Evolutionary conservation across 345 rosid genomes (phyloP), one percentile per base, ranked within the genome.

Genomic region (Euphorbia tirucalli): DNA sequence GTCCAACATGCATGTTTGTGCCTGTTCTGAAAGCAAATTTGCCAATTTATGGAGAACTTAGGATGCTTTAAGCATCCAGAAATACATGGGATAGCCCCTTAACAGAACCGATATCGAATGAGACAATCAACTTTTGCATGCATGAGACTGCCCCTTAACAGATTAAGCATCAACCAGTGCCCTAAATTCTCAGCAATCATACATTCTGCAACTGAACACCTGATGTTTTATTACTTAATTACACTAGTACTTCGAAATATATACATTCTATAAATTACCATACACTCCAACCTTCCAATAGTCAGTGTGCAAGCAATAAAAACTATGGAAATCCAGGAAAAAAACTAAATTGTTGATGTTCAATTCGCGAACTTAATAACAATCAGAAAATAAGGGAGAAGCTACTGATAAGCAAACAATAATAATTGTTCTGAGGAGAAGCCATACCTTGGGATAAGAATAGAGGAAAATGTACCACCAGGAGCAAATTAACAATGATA

Each of bases 391-490:
- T 1, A 44, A 8, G 6, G 30, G 55, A 65, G 56, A 13, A 15
- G 3, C 21, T 35, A 2, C 14, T n/a, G n/a, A 30, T n/a, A 39
- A 28, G 68, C 28, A 48, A 19, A 48, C 43, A 65, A 64, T 7
- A 65, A 64, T 7, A 28, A 41, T 7, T 35, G 39, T 35, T 35
- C 4, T 3, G 27, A 21, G 32, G 18, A 27, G 48, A 37, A 1
- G 48, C 2, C 49, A 28, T 80, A 92, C 97, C 97, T 89, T 92
- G 44, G 97, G 97, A 83, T 90, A 94, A 79, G 92, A 78, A 62
- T 89, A 90, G 13, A 90, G 90, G 75, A 92, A 94, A 58, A 90
- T 78, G 85, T 90, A 92, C 97, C 96, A 94, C 97, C 98, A 94
- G 44, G 77, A 25, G 71, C 88, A 69, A 41, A 89, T 84, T 31